Percentiles rank a stretch among this genome's conserved stretches.
Conservation (phyloP, 164 flowering plant genomes). For the Echeveria elegans region DNA sequence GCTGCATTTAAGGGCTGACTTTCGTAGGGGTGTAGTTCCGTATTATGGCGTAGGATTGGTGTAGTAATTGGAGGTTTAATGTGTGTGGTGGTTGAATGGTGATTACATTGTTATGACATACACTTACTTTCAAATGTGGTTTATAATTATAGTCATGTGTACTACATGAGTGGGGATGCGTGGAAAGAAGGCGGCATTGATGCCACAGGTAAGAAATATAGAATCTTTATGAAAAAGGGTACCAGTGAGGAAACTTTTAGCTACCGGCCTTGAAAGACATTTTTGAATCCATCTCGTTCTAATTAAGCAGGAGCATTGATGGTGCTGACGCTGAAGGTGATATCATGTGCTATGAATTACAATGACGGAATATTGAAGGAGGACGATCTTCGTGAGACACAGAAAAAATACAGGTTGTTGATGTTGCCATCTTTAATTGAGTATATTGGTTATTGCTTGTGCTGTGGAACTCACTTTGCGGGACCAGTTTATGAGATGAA, state of each 20-base stretch:
- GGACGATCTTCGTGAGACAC: constrained; percentile 70
- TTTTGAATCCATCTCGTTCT: neutral
- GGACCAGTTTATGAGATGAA: constrained; percentile 98
- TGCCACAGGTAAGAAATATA: constrained; percentile 64
- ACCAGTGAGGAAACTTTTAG: neutral
- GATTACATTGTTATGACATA: no score
- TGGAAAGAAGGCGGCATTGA: constrained; percentile 99
- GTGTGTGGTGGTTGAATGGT: neutral
- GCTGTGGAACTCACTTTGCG: constrained; percentile 98
- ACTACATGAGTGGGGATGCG: constrained; percentile 99
- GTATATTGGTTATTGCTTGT: constrained; percentile 83
- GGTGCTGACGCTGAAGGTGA: constrained; percentile 93
- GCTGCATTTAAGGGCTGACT: neutral
- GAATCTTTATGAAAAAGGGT: neutral
- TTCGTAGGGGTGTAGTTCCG: neutral
- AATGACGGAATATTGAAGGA: constrained; percentile 84
- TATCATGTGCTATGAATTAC: constrained; percentile 88
- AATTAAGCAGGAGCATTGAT: constrained; percentile 66
- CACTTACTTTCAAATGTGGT: neutral
- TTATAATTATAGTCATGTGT: constrained; percentile 70
- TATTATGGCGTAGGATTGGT: neutral
- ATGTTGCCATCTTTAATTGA: constrained; percentile 72
- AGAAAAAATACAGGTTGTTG: constrained; percentile 72
- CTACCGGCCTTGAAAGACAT: neutral
- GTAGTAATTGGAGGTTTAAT: neutral